A percentile compares a stretch with the other conserved stretches of the same genome.
Conservation (phyloP, 2,329 filamentous ascomycete genomes). For the Colletotrichum sp. region DNA sequence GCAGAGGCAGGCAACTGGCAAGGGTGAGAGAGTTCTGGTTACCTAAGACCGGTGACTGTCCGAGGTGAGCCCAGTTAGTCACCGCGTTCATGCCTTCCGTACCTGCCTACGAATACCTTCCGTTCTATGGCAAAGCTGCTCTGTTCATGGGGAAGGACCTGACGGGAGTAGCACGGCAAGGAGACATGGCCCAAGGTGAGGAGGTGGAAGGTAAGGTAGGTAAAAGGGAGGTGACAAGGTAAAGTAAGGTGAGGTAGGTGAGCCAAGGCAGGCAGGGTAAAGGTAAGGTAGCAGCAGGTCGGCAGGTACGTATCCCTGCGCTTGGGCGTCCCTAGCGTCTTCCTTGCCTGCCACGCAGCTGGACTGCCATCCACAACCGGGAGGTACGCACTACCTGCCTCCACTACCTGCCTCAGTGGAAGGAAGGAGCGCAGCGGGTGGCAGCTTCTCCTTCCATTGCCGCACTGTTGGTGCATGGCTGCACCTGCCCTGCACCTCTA, state of each 20-base stretch:
- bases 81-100: background rate
- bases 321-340: background rate
- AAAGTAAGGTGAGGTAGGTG: background rate
- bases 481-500: background rate
- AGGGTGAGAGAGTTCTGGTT: background rate
- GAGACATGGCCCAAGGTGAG: background rate
- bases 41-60: background rate
- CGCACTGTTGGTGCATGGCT: background rate
- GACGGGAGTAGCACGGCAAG: background rate
- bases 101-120: background rate
- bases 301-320: background rate
- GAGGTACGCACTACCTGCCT: background rate
- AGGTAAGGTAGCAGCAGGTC: background rate
- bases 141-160: background rate
- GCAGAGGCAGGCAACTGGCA: background rate
- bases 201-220: background rate
- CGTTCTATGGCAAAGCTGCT: background rate
- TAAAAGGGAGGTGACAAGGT: background rate
- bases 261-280: background rate
- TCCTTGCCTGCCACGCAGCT: background rate
- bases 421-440: background rate
- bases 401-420: background rate
- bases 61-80: background rate
- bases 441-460: background rate
- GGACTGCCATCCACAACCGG: background rate